Conservation (phyloP, 164 flowering plant genomes). For the Dillenia suffruticosa region DNA sequence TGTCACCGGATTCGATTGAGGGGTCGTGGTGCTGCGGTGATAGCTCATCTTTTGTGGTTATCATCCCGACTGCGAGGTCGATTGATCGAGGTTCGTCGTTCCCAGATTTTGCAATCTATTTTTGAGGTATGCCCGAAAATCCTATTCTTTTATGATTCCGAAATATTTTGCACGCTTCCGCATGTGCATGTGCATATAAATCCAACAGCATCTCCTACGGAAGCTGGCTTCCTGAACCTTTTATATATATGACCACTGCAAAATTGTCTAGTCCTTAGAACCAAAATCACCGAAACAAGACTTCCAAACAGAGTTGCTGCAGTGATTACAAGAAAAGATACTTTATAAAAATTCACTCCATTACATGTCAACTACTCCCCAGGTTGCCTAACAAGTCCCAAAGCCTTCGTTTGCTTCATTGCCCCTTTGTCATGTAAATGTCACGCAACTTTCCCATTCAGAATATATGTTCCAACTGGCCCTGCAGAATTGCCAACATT, state of each 20-base stretch:
- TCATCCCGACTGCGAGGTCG: too few relatives aligned
- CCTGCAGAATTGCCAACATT: conserved; percentile 23
- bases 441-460: conserved; percentile 27
- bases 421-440: conserved; percentile 27
- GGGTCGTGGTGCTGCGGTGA: too few relatives aligned
- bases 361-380: conserved; percentile 26
- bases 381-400: conserved; percentile 10
- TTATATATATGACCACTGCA: conserved; percentile 29
- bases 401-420: conserved; percentile 15
- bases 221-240: conserved; percentile 19
- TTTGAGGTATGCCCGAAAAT: too few relatives aligned
- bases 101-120: too few relatives aligned
- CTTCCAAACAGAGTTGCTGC: conserved; percentile 24
- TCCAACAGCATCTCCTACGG: too few relatives aligned
- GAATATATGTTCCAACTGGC: conserved; percentile 24
- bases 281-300: conserved; percentile 21
- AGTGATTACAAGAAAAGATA: conserved; percentile 17
- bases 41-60: too few relatives aligned
- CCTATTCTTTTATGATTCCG: too few relatives aligned
- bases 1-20: too few relatives aligned
- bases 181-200: too few relatives aligned
- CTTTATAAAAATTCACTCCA: conserved; percentile 20
- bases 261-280: conserved; percentile 23
- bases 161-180: too few relatives aligned
- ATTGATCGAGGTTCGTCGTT: too few relatives aligned